These are phyloP conservation scores for Gentiana dahurica DNA, from an alignment of 257 asterid genomes.

Conservation along the genomic window DNA sequence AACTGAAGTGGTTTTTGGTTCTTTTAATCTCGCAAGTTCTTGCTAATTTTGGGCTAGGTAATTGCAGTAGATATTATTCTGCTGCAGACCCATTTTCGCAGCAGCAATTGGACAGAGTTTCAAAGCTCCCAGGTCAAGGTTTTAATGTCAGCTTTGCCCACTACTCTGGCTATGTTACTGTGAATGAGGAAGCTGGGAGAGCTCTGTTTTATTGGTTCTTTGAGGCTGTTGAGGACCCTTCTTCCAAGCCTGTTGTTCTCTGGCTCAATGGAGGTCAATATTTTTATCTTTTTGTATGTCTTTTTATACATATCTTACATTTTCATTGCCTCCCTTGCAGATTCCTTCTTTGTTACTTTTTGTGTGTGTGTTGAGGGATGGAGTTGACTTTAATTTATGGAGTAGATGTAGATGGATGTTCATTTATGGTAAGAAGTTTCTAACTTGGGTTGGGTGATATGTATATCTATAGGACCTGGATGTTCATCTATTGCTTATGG, in stretches of 20 bases:
- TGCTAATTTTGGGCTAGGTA: slow-evolving; percentile 23
- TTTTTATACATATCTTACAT: too few species aligned
- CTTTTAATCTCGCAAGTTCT: slow-evolving; percentile 19
- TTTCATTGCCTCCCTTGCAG: too few species aligned
- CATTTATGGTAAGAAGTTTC: too few species aligned
- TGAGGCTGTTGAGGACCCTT: slow-evolving; percentile 78
- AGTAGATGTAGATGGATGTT: too few species aligned
- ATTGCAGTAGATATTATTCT: slow-evolving; percentile 11
- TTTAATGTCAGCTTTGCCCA: slow-evolving; percentile 69
- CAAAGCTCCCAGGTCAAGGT: slow-evolving; percentile 62
- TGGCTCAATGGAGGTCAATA: slow-evolving; percentile 95
- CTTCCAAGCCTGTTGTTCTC: slow-evolving; percentile 84
- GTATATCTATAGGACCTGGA: slow-evolving; percentile 68
- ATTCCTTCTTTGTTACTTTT: too few species aligned
- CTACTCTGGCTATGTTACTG: slow-evolving; percentile 69
- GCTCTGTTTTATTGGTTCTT: slow-evolving; percentile 86
- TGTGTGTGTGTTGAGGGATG: background rate
- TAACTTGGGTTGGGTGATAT: background rate
- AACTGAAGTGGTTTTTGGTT: slow-evolving; percentile 27
- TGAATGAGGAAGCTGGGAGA: slow-evolving; percentile 60
- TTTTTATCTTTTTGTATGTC: too few species aligned
- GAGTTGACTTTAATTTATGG: background rate
- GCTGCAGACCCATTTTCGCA: slow-evolving; percentile 22
- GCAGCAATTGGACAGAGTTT: slow-evolving; percentile 52
- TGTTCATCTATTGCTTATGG: slow-evolving; percentile 93